Evolutionary conservation across 2,329 filamentous ascomycete genomes (phyloP), one percentile per base, ranked within the genome.

Genomic region (Botrytis byssoidea): DNA sequence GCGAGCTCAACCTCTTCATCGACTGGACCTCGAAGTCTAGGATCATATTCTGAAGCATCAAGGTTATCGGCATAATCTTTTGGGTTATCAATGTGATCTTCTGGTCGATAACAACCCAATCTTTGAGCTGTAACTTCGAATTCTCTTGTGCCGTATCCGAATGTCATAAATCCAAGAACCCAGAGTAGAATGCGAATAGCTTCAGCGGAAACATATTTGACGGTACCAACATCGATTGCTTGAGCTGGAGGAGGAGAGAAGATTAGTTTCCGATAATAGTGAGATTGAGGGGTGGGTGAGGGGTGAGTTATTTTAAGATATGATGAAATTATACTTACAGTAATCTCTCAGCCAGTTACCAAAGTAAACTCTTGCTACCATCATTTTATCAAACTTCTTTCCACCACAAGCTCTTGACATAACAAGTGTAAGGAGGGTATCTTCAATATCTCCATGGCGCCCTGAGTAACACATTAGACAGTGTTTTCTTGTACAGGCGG

Each of bases 341-440:
- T 98, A 98, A 83, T 98, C 95, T 73, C 90, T 89, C 48, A 97
- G 89, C 95, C 95, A 97, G 85, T 97, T 98, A 77, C 95, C 95
- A 85, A 98, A 98, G 85, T 98, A 98, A 76, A 97, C 93, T 75
- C 94, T 90, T 76, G 95, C 93, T 76, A 97, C 92, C 81, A 91
- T 92, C 80, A 97, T 89, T 85, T 96, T 96, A 85, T 88, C 90
- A 84, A 97, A 97, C 80, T 95, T 97, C 85, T 95, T 94, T 78
- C 88, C 88, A 76, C 84, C 85, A 32, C 89, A 89, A 59, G 87
- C 86, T 74, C 87, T 86, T 61, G 90, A 89, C 81, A 92, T 88
- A 66, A 84, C 76, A 73, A 97, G 86, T 74, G 88, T 90, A 74
- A 97, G 89, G 72, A 97, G 89, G 48, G 92, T 91, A 85, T 98